These are phyloP conservation scores for Metarhizium humberi DNA, from an alignment of 2,329 filamentous ascomycete genomes.

Conservation along the genomic window DNA sequence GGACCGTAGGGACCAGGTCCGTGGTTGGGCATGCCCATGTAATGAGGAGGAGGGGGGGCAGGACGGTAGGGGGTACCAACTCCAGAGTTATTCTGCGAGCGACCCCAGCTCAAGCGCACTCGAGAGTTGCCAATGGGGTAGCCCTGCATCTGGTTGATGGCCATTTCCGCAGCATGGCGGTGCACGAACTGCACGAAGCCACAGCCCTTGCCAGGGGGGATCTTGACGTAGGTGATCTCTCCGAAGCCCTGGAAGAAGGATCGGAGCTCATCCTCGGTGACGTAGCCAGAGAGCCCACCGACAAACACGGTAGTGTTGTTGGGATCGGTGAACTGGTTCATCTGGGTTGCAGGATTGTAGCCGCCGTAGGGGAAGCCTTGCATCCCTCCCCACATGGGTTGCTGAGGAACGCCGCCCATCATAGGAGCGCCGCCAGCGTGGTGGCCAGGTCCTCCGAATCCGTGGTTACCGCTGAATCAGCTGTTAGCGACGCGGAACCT, in stretches of 20 bases:
- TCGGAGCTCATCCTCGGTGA: slow-evolving; percentile 98
- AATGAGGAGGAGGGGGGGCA: slow-evolving; percentile 59
- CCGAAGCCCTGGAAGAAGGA: slow-evolving; percentile 99
- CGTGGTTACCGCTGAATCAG: slow-evolving; percentile 26
- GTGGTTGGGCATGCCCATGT: slow-evolving; percentile 39
- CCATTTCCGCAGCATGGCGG: slow-evolving; percentile 97
- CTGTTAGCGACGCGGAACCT: slow-evolving; percentile 2
- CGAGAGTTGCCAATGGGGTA: slow-evolving; percentile 99
- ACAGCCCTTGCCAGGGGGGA: slow-evolving; percentile 96
- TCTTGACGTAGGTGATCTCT: slow-evolving; percentile 99
- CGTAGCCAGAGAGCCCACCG: slow-evolving; percentile 91
- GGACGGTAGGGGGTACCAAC: slow-evolving; percentile 96
- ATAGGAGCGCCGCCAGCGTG: slow-evolving; percentile 32
- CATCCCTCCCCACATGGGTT: slow-evolving; percentile 32
- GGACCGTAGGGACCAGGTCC: slow-evolving; percentile 33
- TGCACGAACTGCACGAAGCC: slow-evolving; percentile 99
- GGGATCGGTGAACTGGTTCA: slow-evolving; percentile 99
- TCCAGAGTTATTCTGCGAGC: slow-evolving; percentile 98
- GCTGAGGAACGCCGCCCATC: slow-evolving; percentile 33
- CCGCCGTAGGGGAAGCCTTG: slow-evolving; percentile 29
- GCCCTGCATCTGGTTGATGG: slow-evolving; percentile 99
- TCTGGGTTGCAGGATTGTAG: slow-evolving; percentile 46
- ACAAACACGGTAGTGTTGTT: slow-evolving; percentile 99
- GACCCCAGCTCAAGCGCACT: slow-evolving; percentile 93
- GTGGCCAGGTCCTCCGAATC: slow-evolving; percentile 31